Base-by-base conservation (phyloP, 371 early-diverging fungal species). In the Mucor ambiguus region DNA sequence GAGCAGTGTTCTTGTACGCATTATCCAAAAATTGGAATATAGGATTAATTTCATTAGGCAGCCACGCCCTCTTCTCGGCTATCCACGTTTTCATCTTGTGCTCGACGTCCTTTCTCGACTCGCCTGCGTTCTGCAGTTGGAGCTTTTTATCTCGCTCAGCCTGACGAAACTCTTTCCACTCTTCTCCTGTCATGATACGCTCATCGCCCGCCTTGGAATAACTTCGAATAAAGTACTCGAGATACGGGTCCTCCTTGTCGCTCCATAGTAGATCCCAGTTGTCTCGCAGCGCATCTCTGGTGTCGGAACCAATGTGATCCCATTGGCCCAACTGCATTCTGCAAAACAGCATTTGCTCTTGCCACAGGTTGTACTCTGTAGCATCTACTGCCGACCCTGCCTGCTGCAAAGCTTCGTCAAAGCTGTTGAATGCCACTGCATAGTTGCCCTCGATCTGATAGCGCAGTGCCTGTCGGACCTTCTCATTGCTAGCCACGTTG, bases 291-390 rank as follows among this genome's bases (percentile, higher is more conserved):
- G 80, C 82, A 7, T 69, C 63, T 49, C 75, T 66, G 16, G 87
- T 77, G 61, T 73, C 71, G 1, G 62, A 68, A 20, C 81, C 82
- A 20, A 92, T 74, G 14, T 72, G 73, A 20, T 86, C 86, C 91
- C 92, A 92, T 54, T 87, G 78, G 1, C 85, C 84, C 32, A 92
- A 72, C 37, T 87, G 81, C 29, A 85, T 86, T 63, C 86, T 71
- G 61, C 90, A 91, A 37, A 81, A 80, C 24, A 90, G 71, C 56
- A 85, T 82, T 32, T 87, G 88, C 38, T 84, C 76, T 5, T 78
- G 78, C 84, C 89, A 89, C 6, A 88, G 76, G 57, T 77, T 80
- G 10, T 68, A 72, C 29, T 85, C 85, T 0, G 66, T 71, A 20
- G 22, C 49, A 37, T 55, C 37, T 0, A 46, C 44, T 11, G 2